These are phyloP conservation scores for Stygiomarasmius scandens DNA, from an alignment of 1,284 basidiomycete genomes.

Conservation along the genomic window DNA sequence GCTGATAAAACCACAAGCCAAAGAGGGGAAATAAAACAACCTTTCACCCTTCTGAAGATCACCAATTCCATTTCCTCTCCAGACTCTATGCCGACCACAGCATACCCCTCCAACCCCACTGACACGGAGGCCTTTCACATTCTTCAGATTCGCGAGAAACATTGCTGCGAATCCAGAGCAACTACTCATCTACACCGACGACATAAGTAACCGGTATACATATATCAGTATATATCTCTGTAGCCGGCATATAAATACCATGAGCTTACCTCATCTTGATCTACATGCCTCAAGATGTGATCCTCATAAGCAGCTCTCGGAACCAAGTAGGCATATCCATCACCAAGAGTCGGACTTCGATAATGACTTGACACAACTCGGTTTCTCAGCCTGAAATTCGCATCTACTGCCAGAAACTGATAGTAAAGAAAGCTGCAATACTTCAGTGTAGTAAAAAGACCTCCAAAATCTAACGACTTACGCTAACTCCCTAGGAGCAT, in stretches of 20 bases:
- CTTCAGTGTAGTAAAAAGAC: too few relatives aligned
- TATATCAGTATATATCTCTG: too few relatives aligned
- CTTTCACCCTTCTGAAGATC: constrained; percentile 11
- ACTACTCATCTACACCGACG: neutral
- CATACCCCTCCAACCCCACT: constrained; percentile 11
- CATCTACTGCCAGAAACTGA: constrained; percentile 21
- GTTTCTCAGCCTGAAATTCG: constrained; percentile 31
- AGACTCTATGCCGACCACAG: constrained; percentile 11
- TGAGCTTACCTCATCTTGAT: constrained; percentile 7
- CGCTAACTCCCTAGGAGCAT: neutral
- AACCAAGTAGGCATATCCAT: constrained; percentile 31
- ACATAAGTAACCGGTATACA: too few relatives aligned
- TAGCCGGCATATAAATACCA: neutral
- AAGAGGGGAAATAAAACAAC: constrained; percentile 2
- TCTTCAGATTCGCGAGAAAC: neutral
- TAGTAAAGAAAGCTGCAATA: too few relatives aligned
- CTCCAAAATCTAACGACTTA: too few relatives aligned
- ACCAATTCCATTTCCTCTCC: neutral
- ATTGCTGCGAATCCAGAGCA: neutral
- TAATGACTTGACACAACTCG: constrained; percentile 19
- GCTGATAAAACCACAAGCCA: neutral
- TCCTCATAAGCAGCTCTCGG: constrained; percentile 21
- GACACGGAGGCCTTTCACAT: constrained; percentile 8
- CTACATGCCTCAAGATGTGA: constrained; percentile 12
- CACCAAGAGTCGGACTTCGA: constrained; percentile 25